These are phyloP conservation scores for Lactarius sanguifluus DNA, from an alignment of 768 basidiomycete species.

Conservation along the genomic window DNA sequence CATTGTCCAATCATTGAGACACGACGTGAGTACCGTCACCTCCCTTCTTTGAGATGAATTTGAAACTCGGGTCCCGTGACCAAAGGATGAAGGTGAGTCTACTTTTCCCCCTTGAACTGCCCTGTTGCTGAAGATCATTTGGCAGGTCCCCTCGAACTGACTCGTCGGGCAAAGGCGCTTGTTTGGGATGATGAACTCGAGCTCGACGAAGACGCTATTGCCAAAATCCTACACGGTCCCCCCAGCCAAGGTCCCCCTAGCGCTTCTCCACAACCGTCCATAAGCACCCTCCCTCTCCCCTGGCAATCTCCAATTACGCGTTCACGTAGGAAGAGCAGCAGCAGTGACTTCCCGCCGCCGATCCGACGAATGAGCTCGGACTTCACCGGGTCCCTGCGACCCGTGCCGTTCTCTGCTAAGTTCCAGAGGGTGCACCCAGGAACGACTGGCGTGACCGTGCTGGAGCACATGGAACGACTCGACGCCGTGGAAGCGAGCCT, in stretches of 20 bases:
- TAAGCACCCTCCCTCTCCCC: slow-evolving; percentile 61
- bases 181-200: slow-evolving; percentile 90
- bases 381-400: slow-evolving; percentile 61
- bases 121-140: slow-evolving; percentile 20
- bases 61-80: not conserved
- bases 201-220: slow-evolving; percentile 40
- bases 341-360: slow-evolving; percentile 74
- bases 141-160: slow-evolving; percentile 85
- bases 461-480: slow-evolving; percentile 82
- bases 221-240: slow-evolving; percentile 38
- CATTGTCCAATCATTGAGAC: slow-evolving; percentile 79
- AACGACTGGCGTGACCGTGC: slow-evolving; percentile 81
- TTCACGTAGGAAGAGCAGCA: slow-evolving; percentile 58
- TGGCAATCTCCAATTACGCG: slow-evolving; percentile 48
- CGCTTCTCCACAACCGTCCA: slow-evolving; percentile 60
- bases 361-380: slow-evolving; percentile 64
- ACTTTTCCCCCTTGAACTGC: not conserved
- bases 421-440: slow-evolving; percentile 81
- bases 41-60: not conserved
- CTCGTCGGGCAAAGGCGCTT: slow-evolving; percentile 74
- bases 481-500: slow-evolving; percentile 81
- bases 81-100: slow-evolving; percentile 69
- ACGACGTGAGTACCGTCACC: slow-evolving; percentile 50
- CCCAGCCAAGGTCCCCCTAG: slow-evolving; percentile 32
- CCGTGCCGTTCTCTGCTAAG: slow-evolving; percentile 82